Evolutionary conservation across 2,329 filamentous ascomycete genomes (phyloP).

Genomic region (Blastomyces gilchristii): DNA sequence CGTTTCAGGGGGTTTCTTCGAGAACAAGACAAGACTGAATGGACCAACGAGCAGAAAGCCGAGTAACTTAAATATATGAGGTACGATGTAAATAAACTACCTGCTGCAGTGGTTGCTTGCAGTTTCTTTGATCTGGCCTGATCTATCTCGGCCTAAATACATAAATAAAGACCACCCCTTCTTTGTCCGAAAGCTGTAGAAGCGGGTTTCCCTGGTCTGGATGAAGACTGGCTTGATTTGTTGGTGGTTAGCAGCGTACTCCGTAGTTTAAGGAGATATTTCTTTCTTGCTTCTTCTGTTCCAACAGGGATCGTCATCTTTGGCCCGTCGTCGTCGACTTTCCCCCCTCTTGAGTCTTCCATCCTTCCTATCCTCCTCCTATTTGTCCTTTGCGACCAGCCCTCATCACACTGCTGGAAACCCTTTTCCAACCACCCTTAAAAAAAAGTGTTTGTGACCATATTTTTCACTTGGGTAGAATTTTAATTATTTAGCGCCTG

Average conservation of each 20-base stretch:
- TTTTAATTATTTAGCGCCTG: constrained; percentile 1
- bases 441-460: too few relatives aligned
- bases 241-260: not conserved
- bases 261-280: not conserved
- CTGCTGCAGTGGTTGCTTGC: not conserved
- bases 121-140: not conserved
- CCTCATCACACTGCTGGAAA: not conserved
- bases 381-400: constrained; percentile 3
- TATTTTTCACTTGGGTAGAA: not conserved
- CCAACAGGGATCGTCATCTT: not conserved
- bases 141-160: not conserved
- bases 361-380: not conserved
- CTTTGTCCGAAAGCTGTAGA: not conserved
- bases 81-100: not conserved
- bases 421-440: not conserved
- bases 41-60: not conserved
- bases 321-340: not conserved
- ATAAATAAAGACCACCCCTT: not conserved
- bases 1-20: not conserved
- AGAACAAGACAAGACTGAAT: not conserved
- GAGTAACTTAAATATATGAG: not conserved
- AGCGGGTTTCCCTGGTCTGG: not conserved
- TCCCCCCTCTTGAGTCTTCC: not conserved
- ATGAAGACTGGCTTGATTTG: not conserved
- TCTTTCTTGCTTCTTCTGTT: not conserved